These are phyloP conservation scores for Aureobasidium musti DNA, from an alignment of 2,329 filamentous ascomycete genomes.

Conservation along the genomic window DNA sequence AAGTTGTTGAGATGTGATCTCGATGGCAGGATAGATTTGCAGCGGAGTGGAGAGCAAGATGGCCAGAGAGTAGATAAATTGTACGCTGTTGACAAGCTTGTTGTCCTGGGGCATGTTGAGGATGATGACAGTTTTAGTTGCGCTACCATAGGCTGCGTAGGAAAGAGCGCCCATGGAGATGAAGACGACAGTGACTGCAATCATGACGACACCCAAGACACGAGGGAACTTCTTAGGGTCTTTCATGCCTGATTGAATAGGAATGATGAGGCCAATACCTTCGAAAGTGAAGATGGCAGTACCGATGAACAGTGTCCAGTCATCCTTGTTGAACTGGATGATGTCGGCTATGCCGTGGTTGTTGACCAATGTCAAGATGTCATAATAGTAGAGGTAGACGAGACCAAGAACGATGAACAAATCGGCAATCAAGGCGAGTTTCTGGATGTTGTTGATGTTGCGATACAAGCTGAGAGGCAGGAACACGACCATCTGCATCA, in stretches of 20 bases:
- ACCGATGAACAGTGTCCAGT: slow-evolving; percentile 98
- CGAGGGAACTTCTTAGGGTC: slow-evolving; percentile 85
- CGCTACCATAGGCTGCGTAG: slow-evolving; percentile 92
- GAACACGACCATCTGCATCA: slow-evolving; percentile 96
- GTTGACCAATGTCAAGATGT: slow-evolving; percentile 76
- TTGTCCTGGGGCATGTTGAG: slow-evolving; percentile 95
- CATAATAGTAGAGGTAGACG: slow-evolving; percentile 94
- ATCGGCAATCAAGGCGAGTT: slow-evolving; percentile 90
- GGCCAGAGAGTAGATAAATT: slow-evolving; percentile 97
- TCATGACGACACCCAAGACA: slow-evolving; percentile 88
- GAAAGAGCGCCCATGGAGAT: slow-evolving; percentile 88
- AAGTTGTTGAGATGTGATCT: slow-evolving; percentile 90
- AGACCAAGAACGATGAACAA: slow-evolving; percentile 91
- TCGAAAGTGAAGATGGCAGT: slow-evolving; percentile 99
- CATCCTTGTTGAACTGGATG: slow-evolving; percentile 81
- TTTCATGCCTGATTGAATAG: slow-evolving; percentile 97
- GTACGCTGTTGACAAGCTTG: slow-evolving; percentile 91
- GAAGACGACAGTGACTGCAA: slow-evolving; percentile 91
- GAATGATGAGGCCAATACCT: slow-evolving; percentile 94
- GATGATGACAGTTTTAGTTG: slow-evolving; percentile 94
- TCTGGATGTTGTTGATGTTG: slow-evolving; percentile 96
- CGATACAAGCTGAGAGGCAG: slow-evolving; percentile 89
- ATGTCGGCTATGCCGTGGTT: slow-evolving; percentile 80
- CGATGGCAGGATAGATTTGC: slow-evolving; percentile 96
- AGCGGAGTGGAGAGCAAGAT: slow-evolving; percentile 93